A percentile compares a stretch with the other conserved stretches of the same genome.
phyloP scores from a whole-genome alignment of 108 stramenopile species.

The Cyclotella baltica region DNA sequence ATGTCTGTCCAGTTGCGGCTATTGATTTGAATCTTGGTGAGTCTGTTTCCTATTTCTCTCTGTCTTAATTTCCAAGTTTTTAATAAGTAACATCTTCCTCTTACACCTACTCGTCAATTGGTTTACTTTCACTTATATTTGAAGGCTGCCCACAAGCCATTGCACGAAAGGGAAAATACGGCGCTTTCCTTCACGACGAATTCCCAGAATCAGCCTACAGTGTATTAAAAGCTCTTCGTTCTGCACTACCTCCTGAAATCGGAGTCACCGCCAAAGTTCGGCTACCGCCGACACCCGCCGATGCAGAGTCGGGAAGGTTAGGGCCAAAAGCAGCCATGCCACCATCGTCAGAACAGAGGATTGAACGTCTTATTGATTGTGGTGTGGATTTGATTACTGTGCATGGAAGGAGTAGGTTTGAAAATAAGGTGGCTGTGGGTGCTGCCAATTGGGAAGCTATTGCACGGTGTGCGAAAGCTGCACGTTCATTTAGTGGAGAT shows the following conservation, averaged over 20 bases:
- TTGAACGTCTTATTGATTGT: constrained; percentile 68
- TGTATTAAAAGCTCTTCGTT: constrained; percentile 58
- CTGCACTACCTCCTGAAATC: constrained; percentile 61
- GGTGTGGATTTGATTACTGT: constrained; percentile 93
- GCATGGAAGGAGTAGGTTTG: constrained; percentile 94
- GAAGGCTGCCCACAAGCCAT: constrained; percentile 80
- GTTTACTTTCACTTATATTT: background rate
- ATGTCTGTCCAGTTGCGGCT: constrained; percentile 51
- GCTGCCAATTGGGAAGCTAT: constrained; percentile 71
- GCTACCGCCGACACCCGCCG: constrained; percentile 57
- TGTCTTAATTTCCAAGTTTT: too few relatives aligned
- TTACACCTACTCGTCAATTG: background rate
- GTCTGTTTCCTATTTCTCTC: too few relatives aligned
- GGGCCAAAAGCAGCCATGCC: constrained; percentile 20
- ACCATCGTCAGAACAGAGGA: constrained; percentile 55
- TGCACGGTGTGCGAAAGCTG: constrained; percentile 51
- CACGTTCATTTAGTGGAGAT: constrained; percentile 52
- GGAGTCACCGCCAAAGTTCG: constrained; percentile 85
- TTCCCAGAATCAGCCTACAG: constrained; percentile 71
- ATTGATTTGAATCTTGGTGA: constrained; percentile 86
- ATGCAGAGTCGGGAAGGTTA: constrained; percentile 35
- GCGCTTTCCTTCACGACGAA: constrained; percentile 83
- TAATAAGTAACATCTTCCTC: background rate
- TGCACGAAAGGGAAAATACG: constrained; percentile 82
- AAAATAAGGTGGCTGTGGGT: constrained; percentile 86